These are phyloP conservation scores for Beauveria varroae DNA, from an alignment of 2,329 filamentous ascomycete species.

Conservation along the genomic window DNA sequence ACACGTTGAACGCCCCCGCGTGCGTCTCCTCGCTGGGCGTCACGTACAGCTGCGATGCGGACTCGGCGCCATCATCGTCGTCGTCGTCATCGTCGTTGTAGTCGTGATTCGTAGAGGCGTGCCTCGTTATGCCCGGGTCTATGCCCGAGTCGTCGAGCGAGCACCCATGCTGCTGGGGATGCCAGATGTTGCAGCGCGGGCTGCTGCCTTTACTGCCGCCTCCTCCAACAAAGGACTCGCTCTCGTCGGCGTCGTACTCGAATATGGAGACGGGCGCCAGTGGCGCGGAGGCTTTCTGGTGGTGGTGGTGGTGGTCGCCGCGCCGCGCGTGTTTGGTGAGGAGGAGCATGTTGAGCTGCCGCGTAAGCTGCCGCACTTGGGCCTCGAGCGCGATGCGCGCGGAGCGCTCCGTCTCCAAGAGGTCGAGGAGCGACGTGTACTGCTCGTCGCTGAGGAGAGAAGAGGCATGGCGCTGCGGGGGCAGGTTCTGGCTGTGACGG, in stretches of 20 bases:
- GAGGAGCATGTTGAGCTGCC: slow-evolving; percentile 36
- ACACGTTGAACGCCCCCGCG: slow-evolving; percentile 11
- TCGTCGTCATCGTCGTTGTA: slow-evolving; percentile 7
- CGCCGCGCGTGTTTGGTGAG: not conserved
- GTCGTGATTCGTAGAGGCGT: slow-evolving; percentile 18
- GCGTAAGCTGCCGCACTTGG: slow-evolving; percentile 46
- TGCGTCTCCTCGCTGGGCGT: slow-evolving; percentile 43
- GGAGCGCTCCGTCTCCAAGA: slow-evolving; percentile 50
- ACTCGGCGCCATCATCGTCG: slow-evolving; percentile 30
- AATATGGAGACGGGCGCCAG: slow-evolving; percentile 28
- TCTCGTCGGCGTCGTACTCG: slow-evolving; percentile 32
- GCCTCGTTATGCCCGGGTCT: slow-evolving; percentile 13
- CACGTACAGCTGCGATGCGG: slow-evolving; percentile 41
- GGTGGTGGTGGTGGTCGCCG: not conserved
- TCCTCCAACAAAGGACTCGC: not conserved
- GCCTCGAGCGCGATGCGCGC: slow-evolving; percentile 48
- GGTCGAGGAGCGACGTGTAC: slow-evolving; percentile 40
- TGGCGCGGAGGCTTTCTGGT: not conserved
- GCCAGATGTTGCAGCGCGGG: slow-evolving; percentile 10
- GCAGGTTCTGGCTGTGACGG: not conserved
- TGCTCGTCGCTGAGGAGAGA: slow-evolving; percentile 34
- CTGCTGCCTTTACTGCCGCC: not conserved
- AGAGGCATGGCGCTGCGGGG: slow-evolving; percentile 26
- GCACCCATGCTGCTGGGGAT: not conserved
- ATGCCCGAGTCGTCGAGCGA: slow-evolving; percentile 4